These are phyloP conservation scores for Hygrocybe punicea DNA, from an alignment of 768 basidiomycete genomes.

Conservation along the genomic window DNA sequence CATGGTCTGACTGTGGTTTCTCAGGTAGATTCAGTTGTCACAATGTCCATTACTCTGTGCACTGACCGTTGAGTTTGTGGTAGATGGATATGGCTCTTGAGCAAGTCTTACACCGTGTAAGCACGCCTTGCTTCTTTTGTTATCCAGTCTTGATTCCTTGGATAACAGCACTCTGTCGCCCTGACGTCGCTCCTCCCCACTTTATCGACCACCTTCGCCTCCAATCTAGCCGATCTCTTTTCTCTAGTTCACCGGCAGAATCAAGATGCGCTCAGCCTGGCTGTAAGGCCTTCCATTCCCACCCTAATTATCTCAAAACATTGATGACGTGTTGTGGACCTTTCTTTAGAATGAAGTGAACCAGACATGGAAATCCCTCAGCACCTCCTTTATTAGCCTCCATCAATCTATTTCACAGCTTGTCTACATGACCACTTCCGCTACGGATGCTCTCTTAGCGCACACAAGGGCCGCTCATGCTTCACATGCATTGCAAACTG, in stretches of 20 bases:
- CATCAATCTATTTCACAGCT: conserved; percentile 18
- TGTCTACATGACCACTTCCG: conserved; percentile 19
- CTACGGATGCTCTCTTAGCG: conserved; percentile 30
- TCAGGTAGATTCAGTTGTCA: not conserved
- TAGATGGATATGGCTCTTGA: conserved; percentile 6
- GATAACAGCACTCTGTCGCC: conserved; percentile 16
- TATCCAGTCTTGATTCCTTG: not conserved
- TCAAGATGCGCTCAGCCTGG: conserved; percentile 6
- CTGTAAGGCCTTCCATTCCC: conserved; percentile 4
- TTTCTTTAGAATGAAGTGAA: conserved; percentile 28
- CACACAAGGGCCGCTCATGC: conserved; percentile 26
- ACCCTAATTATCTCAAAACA: not conserved
- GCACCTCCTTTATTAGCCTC: not conserved
- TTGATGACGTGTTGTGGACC: not conserved
- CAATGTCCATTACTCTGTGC: too few relatives aligned
- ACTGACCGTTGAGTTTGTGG: not conserved
- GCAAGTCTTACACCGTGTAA: conserved; percentile 11
- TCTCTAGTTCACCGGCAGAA: conserved; percentile 12
- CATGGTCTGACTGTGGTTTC: not conserved
- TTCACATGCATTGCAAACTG: conserved; percentile 36
- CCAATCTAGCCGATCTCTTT: conserved; percentile 7
- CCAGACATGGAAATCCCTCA: conserved; percentile 18
- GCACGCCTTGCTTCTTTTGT: not conserved
- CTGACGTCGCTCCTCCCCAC: conserved; percentile 10
- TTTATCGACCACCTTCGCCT: conserved; percentile 3